These are phyloP conservation scores for Gastrolobium villosum DNA, from an alignment of 306 rosid species.

Conservation along the genomic window DNA sequence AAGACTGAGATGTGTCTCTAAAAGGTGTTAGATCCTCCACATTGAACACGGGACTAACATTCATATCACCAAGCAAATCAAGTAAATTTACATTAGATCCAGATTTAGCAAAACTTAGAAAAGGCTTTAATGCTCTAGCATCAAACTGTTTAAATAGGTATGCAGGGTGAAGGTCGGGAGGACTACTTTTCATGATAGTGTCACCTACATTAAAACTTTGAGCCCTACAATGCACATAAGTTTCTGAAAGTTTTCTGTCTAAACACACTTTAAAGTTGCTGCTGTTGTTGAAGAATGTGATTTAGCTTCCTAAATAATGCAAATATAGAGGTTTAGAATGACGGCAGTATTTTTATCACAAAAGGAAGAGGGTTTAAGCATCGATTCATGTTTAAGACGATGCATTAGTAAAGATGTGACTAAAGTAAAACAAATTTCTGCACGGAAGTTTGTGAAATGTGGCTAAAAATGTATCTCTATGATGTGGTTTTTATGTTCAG, in stretches of 20 bases:
- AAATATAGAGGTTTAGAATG: not conserved
- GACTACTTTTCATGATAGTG: no score
- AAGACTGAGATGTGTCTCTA: no score
- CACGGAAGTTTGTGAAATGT: not conserved
- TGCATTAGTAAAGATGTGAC: slow-evolving; percentile 16
- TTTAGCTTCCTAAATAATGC: not conserved
- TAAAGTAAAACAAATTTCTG: not conserved
- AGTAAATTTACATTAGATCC: no score
- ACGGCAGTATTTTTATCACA: slow-evolving; percentile 7
- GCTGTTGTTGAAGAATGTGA: slow-evolving; percentile 19
- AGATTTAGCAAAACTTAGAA: no score
- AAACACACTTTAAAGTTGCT: slow-evolving; percentile 23
- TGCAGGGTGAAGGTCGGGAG: no score
- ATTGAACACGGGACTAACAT: no score
- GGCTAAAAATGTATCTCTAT: slow-evolving; percentile 8
- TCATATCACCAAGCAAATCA: no score
- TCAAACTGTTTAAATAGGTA: no score
- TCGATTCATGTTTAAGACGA: not conserved
- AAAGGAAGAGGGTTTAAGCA: not conserved
- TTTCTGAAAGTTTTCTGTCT: not conserved
- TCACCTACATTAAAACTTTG: no score
- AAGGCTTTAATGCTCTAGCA: no score
- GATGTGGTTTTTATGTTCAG: slow-evolving; percentile 27
- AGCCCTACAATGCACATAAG: no score
- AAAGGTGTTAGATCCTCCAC: no score